Conservation (phyloP, 108 stramenopile genomes). For the Cyclotella baltica region DNA sequence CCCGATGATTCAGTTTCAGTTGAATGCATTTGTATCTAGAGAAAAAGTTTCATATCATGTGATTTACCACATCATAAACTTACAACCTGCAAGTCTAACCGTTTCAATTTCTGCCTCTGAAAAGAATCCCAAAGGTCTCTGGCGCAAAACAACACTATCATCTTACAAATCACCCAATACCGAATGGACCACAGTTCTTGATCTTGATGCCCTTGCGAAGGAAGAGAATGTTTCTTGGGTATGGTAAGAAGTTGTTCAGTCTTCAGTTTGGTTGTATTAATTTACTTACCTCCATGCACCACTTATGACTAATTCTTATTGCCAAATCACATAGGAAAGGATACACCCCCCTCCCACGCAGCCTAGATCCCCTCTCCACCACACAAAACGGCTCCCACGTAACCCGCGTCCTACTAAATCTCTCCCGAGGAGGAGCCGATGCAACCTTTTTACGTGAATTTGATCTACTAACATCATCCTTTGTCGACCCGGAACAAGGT, state of each 20-base stretch:
- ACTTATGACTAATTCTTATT: too few species aligned
- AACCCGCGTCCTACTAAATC: conserved; percentile 68
- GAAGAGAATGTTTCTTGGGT: conserved; percentile 87
- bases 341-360: conserved; percentile 58
- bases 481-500: conserved; percentile 66
- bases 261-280: too few species aligned
- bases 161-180: conserved; percentile 60
- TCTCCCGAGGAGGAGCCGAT: conserved; percentile 93
- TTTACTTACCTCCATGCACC: too few species aligned
- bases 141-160: conserved; percentile 77
- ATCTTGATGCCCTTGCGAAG: conserved; percentile 83
- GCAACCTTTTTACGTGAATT: conserved; percentile 89
- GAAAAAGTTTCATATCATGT: too few species aligned
- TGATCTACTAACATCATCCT: conserved; percentile 77
- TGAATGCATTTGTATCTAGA: too few species aligned
- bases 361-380: conserved; percentile 62
- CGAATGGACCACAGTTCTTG: conserved; percentile 86
- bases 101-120: neutral
- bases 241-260: too few species aligned
- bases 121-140: conserved; percentile 82
- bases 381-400: conserved; percentile 37
- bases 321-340: too few species aligned
- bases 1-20: too few species aligned
- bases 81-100: neutral
- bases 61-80: too few species aligned